A percentile compares a stretch with the other conserved stretches of the same genome.
These are phyloP conservation scores for Candida corydali DNA, from an alignment of 805 yeast genomes.

Conservation along the genomic window DNA sequence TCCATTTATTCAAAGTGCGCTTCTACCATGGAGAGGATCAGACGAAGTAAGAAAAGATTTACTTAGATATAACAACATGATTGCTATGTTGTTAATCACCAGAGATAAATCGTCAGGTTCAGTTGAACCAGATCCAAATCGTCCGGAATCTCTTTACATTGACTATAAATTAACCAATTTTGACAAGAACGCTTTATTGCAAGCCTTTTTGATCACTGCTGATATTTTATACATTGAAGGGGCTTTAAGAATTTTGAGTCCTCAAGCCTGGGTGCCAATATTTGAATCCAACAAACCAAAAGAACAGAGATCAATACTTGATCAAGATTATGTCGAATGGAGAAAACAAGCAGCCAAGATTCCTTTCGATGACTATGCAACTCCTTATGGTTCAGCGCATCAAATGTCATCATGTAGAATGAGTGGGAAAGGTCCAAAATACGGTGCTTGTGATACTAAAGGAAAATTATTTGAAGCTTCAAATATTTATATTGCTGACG, in stretches of 20 bases:
- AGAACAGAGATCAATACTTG: slow-evolving; percentile 34
- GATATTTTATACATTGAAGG: slow-evolving; percentile 48
- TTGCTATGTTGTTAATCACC: slow-evolving; percentile 41
- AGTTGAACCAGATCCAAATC: slow-evolving; percentile 27
- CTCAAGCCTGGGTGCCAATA: slow-evolving; percentile 29
- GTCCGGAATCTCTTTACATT: slow-evolving; percentile 29
- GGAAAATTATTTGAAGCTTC: slow-evolving; percentile 47
- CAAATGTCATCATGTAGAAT: slow-evolving; percentile 52
- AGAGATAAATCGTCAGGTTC: slow-evolving; percentile 44
- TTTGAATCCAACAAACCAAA: slow-evolving; percentile 35
- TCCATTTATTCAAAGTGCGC: slow-evolving; percentile 37
- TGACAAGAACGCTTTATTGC: slow-evolving; percentile 37
- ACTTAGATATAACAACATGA: slow-evolving; percentile 32
- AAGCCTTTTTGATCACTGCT: slow-evolving; percentile 36
- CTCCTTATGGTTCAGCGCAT: slow-evolving; percentile 45
- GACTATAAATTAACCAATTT: slow-evolving; percentile 38
- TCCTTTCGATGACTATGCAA: slow-evolving; percentile 24
- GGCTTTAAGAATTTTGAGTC: slow-evolving; percentile 38
- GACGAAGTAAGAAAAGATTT: slow-evolving; percentile 26
- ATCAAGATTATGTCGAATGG: slow-evolving; percentile 40
- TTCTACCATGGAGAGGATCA: slow-evolving; percentile 41
- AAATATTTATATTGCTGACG: slow-evolving; percentile 48
- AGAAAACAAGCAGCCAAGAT: slow-evolving; percentile 23
- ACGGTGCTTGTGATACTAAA: slow-evolving; percentile 40
- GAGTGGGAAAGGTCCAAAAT: slow-evolving; percentile 41